Evolutionary conservation across 2,329 filamentous ascomycete species (phyloP).

Genomic region (Hypocreales sp.): DNA sequence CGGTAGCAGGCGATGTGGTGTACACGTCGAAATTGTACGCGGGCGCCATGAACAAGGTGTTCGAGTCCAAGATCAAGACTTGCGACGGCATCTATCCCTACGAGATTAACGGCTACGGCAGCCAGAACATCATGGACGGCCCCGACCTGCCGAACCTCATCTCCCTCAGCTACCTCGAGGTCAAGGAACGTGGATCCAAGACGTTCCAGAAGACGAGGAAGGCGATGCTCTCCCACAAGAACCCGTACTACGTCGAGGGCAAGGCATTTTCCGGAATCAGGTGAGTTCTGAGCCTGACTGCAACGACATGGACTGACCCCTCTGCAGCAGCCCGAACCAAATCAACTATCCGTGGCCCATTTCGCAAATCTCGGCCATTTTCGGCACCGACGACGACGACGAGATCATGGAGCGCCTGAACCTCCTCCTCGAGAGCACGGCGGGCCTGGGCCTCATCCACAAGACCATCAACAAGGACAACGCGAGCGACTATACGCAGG

Average conservation of each 20-base stretch:
- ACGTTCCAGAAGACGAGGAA: constrained; percentile 66
- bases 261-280: constrained; percentile 10
- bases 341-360: constrained; percentile 42
- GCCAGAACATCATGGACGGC: constrained; percentile 52
- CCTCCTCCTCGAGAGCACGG: constrained; percentile 24
- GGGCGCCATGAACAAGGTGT: constrained; percentile 51
- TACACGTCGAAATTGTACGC: constrained; percentile 8
- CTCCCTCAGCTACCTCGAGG: constrained; percentile 48
- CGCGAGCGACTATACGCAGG: constrained; percentile 22
- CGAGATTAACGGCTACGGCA: constrained; percentile 63
- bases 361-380: constrained; percentile 35
- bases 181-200: constrained; percentile 38
- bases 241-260: constrained; percentile 51
- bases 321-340: too few relatives aligned
- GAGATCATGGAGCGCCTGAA: constrained; percentile 18
- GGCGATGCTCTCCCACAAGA: constrained; percentile 61
- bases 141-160: constrained; percentile 56
- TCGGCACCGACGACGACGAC: constrained; percentile 25
- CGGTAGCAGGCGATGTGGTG: too few relatives aligned
- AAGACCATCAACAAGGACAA: constrained; percentile 29
- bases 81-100: constrained; percentile 65
- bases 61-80: too few relatives aligned
- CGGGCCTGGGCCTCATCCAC: constrained; percentile 28
- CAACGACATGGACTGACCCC: too few relatives aligned
- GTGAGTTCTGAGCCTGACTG: too few relatives aligned